Evolutionary conservation across 225 moss, liverwort and hornwort genomes (phyloP), one percentile per base, ranked within the genome.

Genomic region (Pseudisothecium myosuroides): DNA sequence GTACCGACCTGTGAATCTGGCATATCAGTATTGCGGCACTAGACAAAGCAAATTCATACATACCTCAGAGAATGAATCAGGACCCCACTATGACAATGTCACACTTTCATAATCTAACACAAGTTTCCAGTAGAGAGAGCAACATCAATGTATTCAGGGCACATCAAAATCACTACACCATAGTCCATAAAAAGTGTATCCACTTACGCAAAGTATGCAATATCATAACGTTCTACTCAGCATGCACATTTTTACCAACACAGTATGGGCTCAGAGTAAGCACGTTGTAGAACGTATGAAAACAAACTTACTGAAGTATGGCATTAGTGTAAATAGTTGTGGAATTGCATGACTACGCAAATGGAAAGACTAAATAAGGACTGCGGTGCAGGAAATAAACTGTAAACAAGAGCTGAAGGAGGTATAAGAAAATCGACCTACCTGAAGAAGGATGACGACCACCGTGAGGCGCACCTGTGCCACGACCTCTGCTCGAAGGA

Each of bases 391-490:
- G 49, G 55, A 76, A 55, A 37, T 22, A 87, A 75, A 9, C 69
- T 41, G 55, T 50, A 49, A 56, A 77, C 76, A 54, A 82, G 63
- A 54, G 52, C 61, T 75, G 54, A 26, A 80, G 65, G 36, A 59
- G 62, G 60, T 43, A 80, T 29, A 47, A 32, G 68, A 29, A 55
- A 83, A 59, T 77, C 41, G 36, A 83, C 49, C 45, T 92, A 94
- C 94, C 94, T 77, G 93, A 82, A 85, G 89, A 79, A 63, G 91
- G 84, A 87, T 93, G 95, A 88, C 90, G 95, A 78, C 95, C 92
- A 76, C 93, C 91, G 36, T 87, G 90, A 81, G 90, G 72, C 29
- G 87, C 85, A 80, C 89, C 92, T 56, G 86, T 39, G 27, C 93
- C 95, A 76, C 93, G 95, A 78, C 95, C 95, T 90, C 95, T 90